These are phyloP conservation scores for Russula emetica DNA, from an alignment of 768 basidiomycete genomes.

Conservation along the genomic window DNA sequence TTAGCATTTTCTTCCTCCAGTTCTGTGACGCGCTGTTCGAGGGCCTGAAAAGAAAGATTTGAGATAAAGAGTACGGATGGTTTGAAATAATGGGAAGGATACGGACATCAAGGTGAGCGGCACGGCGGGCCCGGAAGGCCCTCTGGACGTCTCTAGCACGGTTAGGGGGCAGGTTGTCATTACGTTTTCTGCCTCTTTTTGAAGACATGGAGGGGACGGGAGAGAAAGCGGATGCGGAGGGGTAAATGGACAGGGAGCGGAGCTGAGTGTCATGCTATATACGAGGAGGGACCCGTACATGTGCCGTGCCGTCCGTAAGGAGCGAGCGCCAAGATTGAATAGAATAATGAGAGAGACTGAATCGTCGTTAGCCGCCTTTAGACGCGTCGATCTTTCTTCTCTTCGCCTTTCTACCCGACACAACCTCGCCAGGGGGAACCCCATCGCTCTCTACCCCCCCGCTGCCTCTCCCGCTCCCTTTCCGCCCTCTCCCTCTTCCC, in stretches of 20 bases:
- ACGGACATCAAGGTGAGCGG: constrained; percentile 77
- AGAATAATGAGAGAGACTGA: constrained; percentile 23
- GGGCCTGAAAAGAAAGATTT: constrained; percentile 49
- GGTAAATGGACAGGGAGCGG: constrained; percentile 36
- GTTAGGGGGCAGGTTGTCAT: constrained; percentile 74
- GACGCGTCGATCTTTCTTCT: constrained; percentile 32
- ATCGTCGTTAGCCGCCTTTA: constrained; percentile 30
- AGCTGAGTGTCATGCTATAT: constrained; percentile 30
- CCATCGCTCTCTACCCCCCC: too few relatives aligned
- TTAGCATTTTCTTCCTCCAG: constrained; percentile 80
- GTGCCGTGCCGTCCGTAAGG: constrained; percentile 29
- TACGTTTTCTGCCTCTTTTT: constrained; percentile 81
- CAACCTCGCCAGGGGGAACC: background rate
- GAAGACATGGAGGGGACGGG: constrained; percentile 56
- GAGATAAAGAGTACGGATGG: constrained; percentile 27
- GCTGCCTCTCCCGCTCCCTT: too few relatives aligned
- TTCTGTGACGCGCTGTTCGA: constrained; percentile 76
- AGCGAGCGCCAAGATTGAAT: constrained; percentile 28
- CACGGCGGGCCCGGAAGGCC: constrained; percentile 83
- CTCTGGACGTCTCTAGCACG: constrained; percentile 85
- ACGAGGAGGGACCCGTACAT: constrained; percentile 37
- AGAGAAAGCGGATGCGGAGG: constrained; percentile 32
- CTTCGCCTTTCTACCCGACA: background rate
- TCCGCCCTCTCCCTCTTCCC: background rate
- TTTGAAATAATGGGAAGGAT: constrained; percentile 15